Evolutionary conservation across 306 rosid genomes (phyloP), one percentile per base, ranked within the genome.

Genomic region (Pueraria montana): DNA sequence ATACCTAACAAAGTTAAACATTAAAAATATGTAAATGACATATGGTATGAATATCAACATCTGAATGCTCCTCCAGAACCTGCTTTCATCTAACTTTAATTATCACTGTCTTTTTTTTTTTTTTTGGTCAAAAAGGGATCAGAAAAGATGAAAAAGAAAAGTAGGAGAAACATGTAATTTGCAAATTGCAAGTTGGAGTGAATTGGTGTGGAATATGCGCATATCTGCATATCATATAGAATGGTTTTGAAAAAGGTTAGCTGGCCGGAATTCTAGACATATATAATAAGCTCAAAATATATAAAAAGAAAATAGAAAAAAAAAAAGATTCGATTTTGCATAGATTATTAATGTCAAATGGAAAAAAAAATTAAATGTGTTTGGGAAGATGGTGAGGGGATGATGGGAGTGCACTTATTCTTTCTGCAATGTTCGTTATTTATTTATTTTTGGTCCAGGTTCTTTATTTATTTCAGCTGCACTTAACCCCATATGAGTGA

Each of bases 151-250:
- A 69, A 16, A 72, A 65, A 30, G 10, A 4, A 17, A 73, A 58
- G 73, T 30, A 52, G 83, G 79, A 59, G 59, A 50, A 75, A 66
- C 69, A 49, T 30, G 71, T 73, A 72, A 58, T 74, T 87, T 90
- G 79, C 65, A 59, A 85, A 42, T 56, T 68, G 46, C 46, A 45
- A 66, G 68, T 64, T 82, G 81, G 80, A 68, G 72, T 11, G 69
- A 7, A 34, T 48, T 50, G 43, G 14, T 23, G 34, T 49, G 67
- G 43, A 21, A 34, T 63, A 36, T 17, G 64, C 16, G 49, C 23
- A 38, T 61, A 26, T 61, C 18, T 38, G 43, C 11, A 38, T 52
- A 12, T 26, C 38, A 12, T 61, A 26, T 42, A 38, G 12, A 66
- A 66, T 45, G 56, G 45, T 77, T 45, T 76, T 48, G 52, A 21